Percentiles rank a stretch among this genome's conserved stretches.
These are phyloP conservation scores for Cladophialophora bantiana DNA, from an alignment of 2,329 filamentous ascomycete species.

Conservation along the genomic window DNA sequence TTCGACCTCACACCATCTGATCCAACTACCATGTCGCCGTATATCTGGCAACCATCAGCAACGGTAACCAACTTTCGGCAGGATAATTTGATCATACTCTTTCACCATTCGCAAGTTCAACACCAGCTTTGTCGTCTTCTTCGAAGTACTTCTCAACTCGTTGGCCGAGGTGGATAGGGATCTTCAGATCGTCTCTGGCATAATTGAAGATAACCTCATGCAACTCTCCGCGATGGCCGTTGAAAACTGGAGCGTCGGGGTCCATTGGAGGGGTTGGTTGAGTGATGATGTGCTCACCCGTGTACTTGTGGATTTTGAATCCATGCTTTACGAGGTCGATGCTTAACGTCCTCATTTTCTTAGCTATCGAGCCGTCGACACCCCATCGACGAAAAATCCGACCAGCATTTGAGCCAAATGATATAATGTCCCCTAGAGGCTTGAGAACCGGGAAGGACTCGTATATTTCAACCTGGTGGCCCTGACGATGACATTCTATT, in stretches of 20 bases:
- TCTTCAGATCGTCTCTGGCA: conserved; percentile 61
- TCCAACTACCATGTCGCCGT: conserved; percentile 33
- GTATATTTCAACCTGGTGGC: conserved; percentile 40
- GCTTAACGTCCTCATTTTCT: conserved; percentile 58
- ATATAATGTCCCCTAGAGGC: conserved; percentile 67
- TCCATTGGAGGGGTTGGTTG: conserved; percentile 57
- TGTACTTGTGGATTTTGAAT: conserved; percentile 69
- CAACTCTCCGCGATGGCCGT: conserved; percentile 67
- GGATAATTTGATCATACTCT: conserved; percentile 44
- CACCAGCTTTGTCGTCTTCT: conserved; percentile 58
- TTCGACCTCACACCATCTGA: conserved; percentile 37
- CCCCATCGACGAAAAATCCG: conserved; percentile 68
- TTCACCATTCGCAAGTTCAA: conserved; percentile 58
- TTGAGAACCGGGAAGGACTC: conserved; percentile 56
- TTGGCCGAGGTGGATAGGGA: conserved; percentile 63
- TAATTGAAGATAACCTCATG: conserved; percentile 68
- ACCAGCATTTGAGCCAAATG: conserved; percentile 66
- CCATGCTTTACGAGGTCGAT: conserved; percentile 62
- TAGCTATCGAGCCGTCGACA: conserved; percentile 54
- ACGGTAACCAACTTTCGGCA: neutral
- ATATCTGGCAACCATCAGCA: conserved; percentile 9
- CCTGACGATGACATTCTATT: conserved; percentile 42
- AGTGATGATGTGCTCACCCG: conserved; percentile 66
- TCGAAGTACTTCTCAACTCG: conserved; percentile 64
- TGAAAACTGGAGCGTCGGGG: conserved; percentile 62